These are phyloP conservation scores for Crucihimalaya himalaica DNA, from an alignment of 345 rosid species.

Conservation along the genomic window DNA sequence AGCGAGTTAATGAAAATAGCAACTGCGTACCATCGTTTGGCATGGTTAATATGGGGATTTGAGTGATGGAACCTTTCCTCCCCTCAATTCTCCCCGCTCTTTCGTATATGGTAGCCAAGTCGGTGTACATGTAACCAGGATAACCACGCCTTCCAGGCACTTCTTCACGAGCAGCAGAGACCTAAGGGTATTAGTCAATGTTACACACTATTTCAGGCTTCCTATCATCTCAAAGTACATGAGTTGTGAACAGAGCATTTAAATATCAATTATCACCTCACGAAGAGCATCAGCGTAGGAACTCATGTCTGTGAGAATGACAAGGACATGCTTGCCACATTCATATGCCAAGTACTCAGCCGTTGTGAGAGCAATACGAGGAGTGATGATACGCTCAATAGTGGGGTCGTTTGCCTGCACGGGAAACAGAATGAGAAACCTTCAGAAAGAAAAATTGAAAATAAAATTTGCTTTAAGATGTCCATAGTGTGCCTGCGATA, in stretches of 20 bases:
- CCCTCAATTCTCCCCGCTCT: constrained; percentile 96
- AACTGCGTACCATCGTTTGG: constrained; percentile 78
- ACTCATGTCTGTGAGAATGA: constrained; percentile 95
- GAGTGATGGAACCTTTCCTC: constrained; percentile 87
- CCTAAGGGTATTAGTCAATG: constrained; percentile 43
- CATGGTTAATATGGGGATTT: constrained; percentile 93
- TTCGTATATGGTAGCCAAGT: constrained; percentile 90
- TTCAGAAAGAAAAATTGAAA: background rate
- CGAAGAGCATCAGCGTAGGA: constrained; percentile 98
- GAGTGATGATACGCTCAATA: constrained; percentile 90
- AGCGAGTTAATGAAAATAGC: background rate
- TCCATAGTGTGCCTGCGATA: constrained; percentile 9
- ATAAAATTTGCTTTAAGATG: constrained; percentile 2
- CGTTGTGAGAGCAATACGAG: constrained; percentile 92
- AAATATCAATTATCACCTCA: constrained; percentile 55
- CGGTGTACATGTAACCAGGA: constrained; percentile 98
- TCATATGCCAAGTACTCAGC: constrained; percentile 96
- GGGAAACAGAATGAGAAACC: constrained; percentile 6
- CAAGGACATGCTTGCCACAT: constrained; percentile 94
- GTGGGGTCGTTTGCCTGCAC: constrained; percentile 96
- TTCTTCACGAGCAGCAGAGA: constrained; percentile 96
- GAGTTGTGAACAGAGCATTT: constrained; percentile 19
- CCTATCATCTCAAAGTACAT: constrained; percentile 13
- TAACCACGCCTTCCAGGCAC: constrained; percentile 98
- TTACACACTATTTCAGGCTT: constrained; percentile 9